These are phyloP conservation scores for Cardiospermum halicacabum DNA, from an alignment of 345 rosid genomes.

Conservation along the genomic window DNA sequence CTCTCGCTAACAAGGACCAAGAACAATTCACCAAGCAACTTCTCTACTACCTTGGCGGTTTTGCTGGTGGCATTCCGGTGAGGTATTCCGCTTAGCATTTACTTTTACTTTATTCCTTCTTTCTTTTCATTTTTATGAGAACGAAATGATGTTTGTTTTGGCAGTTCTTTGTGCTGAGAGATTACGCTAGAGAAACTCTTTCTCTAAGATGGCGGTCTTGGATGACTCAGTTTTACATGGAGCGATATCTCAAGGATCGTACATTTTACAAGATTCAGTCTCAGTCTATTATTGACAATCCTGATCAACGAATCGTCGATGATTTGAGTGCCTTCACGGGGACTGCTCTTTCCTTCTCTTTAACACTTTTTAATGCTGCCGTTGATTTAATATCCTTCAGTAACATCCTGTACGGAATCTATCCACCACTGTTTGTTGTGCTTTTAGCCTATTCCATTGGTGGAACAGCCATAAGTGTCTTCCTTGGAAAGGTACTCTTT, in stretches of 20 bases:
- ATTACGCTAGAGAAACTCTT: constrained; percentile 80
- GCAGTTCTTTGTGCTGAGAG: constrained; percentile 91
- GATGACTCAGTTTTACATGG: constrained; percentile 89
- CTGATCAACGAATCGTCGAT: constrained; percentile 94
- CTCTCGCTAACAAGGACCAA: constrained; percentile 90
- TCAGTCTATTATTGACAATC: constrained; percentile 86
- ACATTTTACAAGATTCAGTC: constrained; percentile 93
- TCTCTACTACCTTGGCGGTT: constrained; percentile 73
- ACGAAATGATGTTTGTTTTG: constrained; percentile 11
- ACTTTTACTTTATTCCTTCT: not conserved
- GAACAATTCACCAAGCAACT: constrained; percentile 89
- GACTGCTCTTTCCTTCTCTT: constrained; percentile 82
- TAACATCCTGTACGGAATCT: constrained; percentile 84
- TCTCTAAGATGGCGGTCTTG: constrained; percentile 93
- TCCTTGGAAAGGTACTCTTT: constrained; percentile 67
- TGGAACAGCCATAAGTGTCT: constrained; percentile 80
- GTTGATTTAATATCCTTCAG: constrained; percentile 92
- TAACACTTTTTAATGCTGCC: constrained; percentile 73
- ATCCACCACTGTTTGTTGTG: constrained; percentile 80
- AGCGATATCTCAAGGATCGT: constrained; percentile 66
- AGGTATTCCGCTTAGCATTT: constrained; percentile 23
- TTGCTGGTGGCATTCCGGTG: constrained; percentile 98
- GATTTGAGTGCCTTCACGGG: constrained; percentile 87
- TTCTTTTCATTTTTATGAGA: not conserved
- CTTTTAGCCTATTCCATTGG: constrained; percentile 80